These are phyloP conservation scores for Fraxinus latifolia DNA, from an alignment of 305 asterid genomes.

Conservation along the genomic window DNA sequence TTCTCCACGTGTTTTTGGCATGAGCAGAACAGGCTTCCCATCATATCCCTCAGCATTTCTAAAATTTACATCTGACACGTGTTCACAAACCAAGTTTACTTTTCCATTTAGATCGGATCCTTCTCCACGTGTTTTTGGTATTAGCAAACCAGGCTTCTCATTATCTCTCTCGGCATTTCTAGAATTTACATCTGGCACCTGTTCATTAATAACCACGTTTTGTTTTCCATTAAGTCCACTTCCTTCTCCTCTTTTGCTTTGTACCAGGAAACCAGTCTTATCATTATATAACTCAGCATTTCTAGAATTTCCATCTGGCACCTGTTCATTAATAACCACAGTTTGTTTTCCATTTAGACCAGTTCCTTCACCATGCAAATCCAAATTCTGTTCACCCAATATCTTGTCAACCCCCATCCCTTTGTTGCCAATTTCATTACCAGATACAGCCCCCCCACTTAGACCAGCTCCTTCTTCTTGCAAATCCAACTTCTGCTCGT, in stretches of 20 bases:
- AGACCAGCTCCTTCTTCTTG: background rate
- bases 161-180: conserved; percentile 6
- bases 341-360: conserved; percentile 3
- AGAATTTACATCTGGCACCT: background rate
- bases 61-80: background rate
- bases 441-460: background rate
- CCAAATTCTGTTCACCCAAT: background rate
- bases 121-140: background rate
- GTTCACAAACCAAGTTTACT: background rate
- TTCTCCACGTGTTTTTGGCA: conserved; percentile 31
- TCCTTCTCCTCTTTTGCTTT: background rate
- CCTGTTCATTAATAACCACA: background rate
- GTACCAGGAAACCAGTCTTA: background rate
- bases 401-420: background rate
- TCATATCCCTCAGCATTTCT: conserved; percentile 11
- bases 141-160: background rate
- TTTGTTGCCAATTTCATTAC: background rate
- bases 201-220: background rate
- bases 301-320: conserved; percentile 10
- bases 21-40: conserved; percentile 10
- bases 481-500: background rate
- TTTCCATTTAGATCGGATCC: background rate
- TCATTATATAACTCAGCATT: background rate
- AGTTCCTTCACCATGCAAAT: background rate
- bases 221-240: background rate